Base-by-base conservation (phyloP, 495 filamentous ascomycete genomes). In the Daldinia bambusicola region DNA sequence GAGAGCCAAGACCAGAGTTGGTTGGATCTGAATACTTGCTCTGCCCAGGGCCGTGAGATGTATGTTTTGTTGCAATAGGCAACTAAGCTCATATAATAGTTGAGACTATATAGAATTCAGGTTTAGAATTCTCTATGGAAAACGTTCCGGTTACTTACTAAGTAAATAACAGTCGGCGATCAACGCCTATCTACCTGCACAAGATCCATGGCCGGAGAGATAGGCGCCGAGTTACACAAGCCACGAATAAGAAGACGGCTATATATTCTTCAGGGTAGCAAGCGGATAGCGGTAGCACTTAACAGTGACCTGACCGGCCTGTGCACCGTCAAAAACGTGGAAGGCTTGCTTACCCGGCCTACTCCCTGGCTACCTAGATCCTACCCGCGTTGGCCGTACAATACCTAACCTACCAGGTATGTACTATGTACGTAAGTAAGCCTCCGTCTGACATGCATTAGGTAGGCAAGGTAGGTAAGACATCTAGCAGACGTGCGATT, bases 391-490 rank as follows among this genome's bases (percentile, higher is more conserved):
- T 26, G 26, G 26, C 26, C 3, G 26, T 26, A 26, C 26, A 26
- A 26, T 1, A 26, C 26, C 1, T 1, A 1, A 26, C 26, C 26
- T 26, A 26, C 26, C 26, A 26, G 1, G 26, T 26, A 26, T 26
- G 26, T 26, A 26, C 26, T 26, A 26, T 26, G 63, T 60, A 66
- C 37, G 41, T 48, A 37, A 51, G 51, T 31, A 43, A 40, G 52
- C 38, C 61, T 51, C 51, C 52, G 63, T 66, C 63, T 66, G 55
- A 66, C 63, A 60, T 60, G 63, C 63, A 66, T 10, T 6, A 43
- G 2, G 6, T 43, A 37, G 20, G n/a, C 14, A 30, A 43, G 2
- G 6, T 43, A 37, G 20, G n/a, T 7, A 30, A 34, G 16, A 16
- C 26, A 26, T 26, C 26, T 14, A 32, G 51, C 8, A 34, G 12